Conservation (phyloP, 2,329 filamentous ascomycete species). For the Tolypocladium amazonense region DNA sequence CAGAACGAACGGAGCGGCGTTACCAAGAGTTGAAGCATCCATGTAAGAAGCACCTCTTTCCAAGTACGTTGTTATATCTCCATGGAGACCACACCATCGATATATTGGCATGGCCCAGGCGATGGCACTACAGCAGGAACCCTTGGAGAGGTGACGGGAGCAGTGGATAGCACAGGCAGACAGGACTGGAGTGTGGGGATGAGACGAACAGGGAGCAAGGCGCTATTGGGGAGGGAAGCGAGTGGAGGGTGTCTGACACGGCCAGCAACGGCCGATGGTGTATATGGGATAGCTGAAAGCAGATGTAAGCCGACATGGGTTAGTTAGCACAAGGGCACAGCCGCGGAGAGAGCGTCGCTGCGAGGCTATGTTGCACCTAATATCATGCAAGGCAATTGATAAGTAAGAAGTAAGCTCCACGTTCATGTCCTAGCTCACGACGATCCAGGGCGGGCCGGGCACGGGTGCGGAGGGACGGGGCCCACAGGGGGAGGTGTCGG, state of each 20-base stretch:
- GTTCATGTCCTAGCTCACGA: background rate
- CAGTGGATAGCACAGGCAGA: conserved; percentile 3
- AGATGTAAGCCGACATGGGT: background rate
- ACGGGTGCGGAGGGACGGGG: no score
- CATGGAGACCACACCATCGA: background rate
- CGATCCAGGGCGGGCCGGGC: no score
- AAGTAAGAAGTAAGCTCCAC: background rate
- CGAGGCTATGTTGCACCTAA: background rate
- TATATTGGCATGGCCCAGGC: background rate
- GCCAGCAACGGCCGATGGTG: background rate
- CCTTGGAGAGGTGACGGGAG: background rate
- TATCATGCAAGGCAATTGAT: background rate
- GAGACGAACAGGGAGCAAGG: background rate
- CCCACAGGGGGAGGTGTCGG: no score
- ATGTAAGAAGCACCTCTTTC: background rate
- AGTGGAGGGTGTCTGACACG: background rate
- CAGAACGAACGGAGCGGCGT: background rate
- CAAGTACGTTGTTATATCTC: background rate
- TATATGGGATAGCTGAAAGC: background rate
- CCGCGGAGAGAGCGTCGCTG: background rate
- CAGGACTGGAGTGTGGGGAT: background rate
- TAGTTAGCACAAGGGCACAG: background rate
- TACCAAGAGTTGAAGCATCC: background rate
- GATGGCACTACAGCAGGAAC: background rate
- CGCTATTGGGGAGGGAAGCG: background rate